These are phyloP conservation scores for Poterioochromonas sp. DNA, from an alignment of 352 stramenopile species.

Conservation along the genomic window DNA sequence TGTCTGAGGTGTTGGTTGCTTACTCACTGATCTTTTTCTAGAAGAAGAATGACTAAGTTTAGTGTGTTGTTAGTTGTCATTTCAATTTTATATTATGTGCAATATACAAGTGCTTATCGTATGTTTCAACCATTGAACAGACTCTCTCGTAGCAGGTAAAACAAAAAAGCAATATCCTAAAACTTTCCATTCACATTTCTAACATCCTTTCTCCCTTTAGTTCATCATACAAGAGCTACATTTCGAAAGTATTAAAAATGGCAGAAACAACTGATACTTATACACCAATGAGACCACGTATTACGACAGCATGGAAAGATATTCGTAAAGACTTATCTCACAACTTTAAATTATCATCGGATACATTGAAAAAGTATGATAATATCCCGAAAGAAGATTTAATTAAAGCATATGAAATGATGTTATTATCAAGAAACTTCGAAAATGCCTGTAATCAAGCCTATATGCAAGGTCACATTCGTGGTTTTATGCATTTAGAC, in stretches of 20 bases:
- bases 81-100: too few relatives aligned
- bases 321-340: background rate
- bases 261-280: background rate
- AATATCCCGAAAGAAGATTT: conserved; percentile 55
- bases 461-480: conserved; percentile 58
- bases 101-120: too few relatives aligned
- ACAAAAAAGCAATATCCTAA: too few relatives aligned
- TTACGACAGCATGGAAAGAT: background rate
- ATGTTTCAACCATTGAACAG: too few relatives aligned
- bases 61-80: too few relatives aligned
- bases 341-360: background rate
- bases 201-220: too few relatives aligned
- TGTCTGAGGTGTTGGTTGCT: too few relatives aligned
- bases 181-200: too few relatives aligned
- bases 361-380: conserved; percentile 47
- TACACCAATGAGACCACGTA: conserved; percentile 1
- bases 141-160: too few relatives aligned
- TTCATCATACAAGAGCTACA: too few relatives aligned
- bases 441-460: conserved; percentile 76
- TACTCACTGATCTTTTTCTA: too few relatives aligned
- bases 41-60: too few relatives aligned
- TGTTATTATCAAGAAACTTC: conserved; percentile 65
- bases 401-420: conserved; percentile 66
- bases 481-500: conserved; percentile 79
- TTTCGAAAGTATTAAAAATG: background rate